Percentiles rank a stretch among this genome's conserved stretches.
Conservation (phyloP, 2,329 filamentous ascomycete genomes). For the Neonectria coccinea region DNA sequence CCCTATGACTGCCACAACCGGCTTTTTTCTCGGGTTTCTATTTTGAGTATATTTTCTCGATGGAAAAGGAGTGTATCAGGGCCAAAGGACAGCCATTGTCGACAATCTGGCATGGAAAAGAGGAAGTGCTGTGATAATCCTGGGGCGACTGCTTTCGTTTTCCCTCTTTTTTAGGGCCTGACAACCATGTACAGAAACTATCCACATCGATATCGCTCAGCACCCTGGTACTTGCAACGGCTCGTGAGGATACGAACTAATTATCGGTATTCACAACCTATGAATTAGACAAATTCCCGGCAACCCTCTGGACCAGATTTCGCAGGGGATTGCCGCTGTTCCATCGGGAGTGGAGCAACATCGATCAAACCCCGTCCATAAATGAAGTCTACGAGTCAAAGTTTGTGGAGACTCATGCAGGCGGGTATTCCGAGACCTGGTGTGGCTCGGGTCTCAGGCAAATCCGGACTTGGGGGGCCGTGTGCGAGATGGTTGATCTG, state of each 20-base stretch:
- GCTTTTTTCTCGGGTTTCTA: background rate
- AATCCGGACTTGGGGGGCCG: constrained; percentile 4
- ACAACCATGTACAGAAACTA: background rate
- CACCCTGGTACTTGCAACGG: background rate
- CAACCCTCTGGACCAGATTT: constrained; percentile 6
- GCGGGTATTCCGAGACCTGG: constrained; percentile 14
- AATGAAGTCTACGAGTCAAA: constrained; percentile 1
- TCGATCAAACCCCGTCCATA: constrained; percentile 9
- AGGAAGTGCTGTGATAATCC: background rate
- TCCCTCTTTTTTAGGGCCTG: background rate
- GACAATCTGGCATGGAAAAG: background rate
- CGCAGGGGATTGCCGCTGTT: constrained; percentile 2
- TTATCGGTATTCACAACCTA: background rate
- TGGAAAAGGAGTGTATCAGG: background rate
- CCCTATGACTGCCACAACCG: constrained; percentile 20
- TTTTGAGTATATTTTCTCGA: constrained; percentile 1
- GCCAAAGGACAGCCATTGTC: no score
- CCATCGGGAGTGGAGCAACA: background rate
- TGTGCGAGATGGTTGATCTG: constrained; percentile 12
- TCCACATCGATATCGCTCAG: background rate
- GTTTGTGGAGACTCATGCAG: constrained; percentile 15
- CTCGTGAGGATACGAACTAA: background rate
- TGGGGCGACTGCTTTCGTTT: background rate
- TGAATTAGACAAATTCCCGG: background rate
- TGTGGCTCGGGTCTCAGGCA: constrained; percentile 11